Evolutionary conservation across 805 yeast genomes (phyloP), one percentile per base, ranked within the genome.

Genomic region (Cyberlindnera bimundalis): DNA sequence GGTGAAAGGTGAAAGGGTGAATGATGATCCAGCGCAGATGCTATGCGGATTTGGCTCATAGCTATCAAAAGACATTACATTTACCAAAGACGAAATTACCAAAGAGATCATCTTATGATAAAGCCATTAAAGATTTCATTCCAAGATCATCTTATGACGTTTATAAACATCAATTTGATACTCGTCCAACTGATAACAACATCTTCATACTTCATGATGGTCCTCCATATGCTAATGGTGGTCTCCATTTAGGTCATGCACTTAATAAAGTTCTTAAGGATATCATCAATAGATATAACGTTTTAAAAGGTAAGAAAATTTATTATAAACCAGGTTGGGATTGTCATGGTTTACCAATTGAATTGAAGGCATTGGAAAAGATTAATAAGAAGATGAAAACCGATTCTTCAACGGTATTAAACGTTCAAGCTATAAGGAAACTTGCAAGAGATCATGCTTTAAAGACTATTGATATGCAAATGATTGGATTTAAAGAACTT

Each of bases 181-280:
- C 45, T 12, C 57, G 60, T 11, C 45, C 48, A 6, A 55, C 59
- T 1, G 53, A 55, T 7, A 64, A 67, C 2, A 63, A 75, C 15
- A 48, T 72, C 26, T 91, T 84, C 52, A 73, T 83, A 2, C 65
- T 93, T 1, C 97, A 90, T 52, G 99, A 93, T 64, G 99, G 99
- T 0, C 99, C 99, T 0, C 99, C 99, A 0, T 93, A 91, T 63
- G 98, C 99, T 11, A 93, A 93, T 58, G 99, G 98, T 3, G 88
- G 83, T 47, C 66, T 93, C 17, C 99, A 93, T 60, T 62, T 90
- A 36, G 88, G 98, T 40, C 99, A 93, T 64, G 87, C 98, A 0
- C 64, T 93, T 53, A 93, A 93, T 66, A 91, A 93, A 58, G 75
- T 89, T 16, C 62, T 88, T 40, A 93, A 93, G 60, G 99, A 93